Base-by-base conservation (phyloP, 345 rosid genomes). In the Salix exigua region DNA sequence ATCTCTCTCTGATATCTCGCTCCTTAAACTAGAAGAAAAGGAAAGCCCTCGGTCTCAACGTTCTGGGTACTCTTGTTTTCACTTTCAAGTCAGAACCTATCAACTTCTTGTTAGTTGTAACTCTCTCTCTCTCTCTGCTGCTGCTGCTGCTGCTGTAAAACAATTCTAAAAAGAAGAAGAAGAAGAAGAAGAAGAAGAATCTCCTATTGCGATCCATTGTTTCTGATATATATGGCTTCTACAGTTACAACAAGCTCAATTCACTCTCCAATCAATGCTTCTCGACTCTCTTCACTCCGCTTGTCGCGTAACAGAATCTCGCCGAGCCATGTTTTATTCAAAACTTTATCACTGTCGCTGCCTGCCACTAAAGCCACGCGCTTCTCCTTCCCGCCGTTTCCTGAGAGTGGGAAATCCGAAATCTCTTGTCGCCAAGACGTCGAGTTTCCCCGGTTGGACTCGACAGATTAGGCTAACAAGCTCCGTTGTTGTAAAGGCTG, bases 401-500 rank as follows among this genome's bases (percentile, higher is more conserved):
- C 77, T 31, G 88, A 73, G 68, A 66, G 50, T 18, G 72, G 25
- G 8, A 70, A 51, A 4, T 66, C 64, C 70, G 8, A 70, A 51
- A 4, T 66, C 64, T 72, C 68, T 33, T 37, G 46, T n/a, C 16
- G 73, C 70, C 4, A 51, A 75, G 66, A 60, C 66, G 11, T 75
- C 72, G 73, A 73, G 70, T 30, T 46, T 85, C 35, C n/a, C 78
- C 14, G 80, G 81, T 19, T 70, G 83, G 80, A 72, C 61, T 31
- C 79, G 67, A 30, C 63, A 23, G 28, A 48, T 82, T 50, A 72
- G 80, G 61, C 77, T 79, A 68, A 71, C 83, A 35, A 19, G 71
- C 50, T 33, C 63, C 31, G 80, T 75, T 8, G 80, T 62, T 67
- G 73, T 82, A 14, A 88, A 88, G 1, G 88, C 88, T 9, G 86